Conservation (phyloP, 2,329 filamentous ascomycete genomes). For the Cladosporium sp. region DNA sequence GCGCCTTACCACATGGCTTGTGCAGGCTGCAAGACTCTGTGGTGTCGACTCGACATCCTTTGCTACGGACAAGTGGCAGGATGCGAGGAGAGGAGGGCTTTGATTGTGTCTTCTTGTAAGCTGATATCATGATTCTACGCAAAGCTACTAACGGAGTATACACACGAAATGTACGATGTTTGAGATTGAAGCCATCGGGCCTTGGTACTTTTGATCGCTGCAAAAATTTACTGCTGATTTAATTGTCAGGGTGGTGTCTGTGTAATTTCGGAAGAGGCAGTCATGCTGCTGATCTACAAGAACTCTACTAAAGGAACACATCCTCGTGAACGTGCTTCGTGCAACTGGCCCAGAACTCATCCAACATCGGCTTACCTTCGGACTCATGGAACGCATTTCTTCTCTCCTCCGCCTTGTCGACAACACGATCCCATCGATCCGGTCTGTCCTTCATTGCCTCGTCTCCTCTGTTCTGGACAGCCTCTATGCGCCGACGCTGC, state of each 20-base stretch:
- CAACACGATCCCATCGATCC: not conserved
- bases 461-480: not conserved
- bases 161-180: too few relatives aligned
- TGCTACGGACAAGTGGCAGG: too few relatives aligned
- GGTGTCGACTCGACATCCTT: not conserved
- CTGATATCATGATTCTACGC: too few relatives aligned
- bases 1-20: not conserved
- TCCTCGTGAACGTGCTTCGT: not conserved
- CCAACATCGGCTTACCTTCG: not conserved
- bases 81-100: too few relatives aligned
- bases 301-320: not conserved
- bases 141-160: too few relatives aligned
- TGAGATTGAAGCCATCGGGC: too few relatives aligned
- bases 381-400: not conserved
- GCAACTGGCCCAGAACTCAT: not conserved
- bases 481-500: not conserved
- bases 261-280: too few relatives aligned
- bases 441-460: not conserved
- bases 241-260: too few relatives aligned
- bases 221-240: too few relatives aligned
- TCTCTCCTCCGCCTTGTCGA: not conserved
- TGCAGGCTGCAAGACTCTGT: not conserved
- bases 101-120: too few relatives aligned
- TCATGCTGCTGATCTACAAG: too few relatives aligned
- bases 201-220: too few relatives aligned